Conservation (phyloP, 495 filamentous ascomycete species). For the Aspergillus coremiiformis region DNA sequence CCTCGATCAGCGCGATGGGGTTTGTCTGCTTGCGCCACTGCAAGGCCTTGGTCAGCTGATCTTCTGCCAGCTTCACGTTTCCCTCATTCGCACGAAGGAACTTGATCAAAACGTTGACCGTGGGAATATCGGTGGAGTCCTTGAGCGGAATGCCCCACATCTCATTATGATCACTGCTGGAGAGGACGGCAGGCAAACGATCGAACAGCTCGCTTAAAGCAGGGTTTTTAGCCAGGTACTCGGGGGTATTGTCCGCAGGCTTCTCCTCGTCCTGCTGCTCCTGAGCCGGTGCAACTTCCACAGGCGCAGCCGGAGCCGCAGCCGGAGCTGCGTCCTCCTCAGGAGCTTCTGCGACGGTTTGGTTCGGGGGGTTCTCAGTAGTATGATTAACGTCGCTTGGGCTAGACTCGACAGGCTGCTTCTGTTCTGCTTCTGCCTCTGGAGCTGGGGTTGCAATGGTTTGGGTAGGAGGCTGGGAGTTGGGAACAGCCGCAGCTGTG, state of each 20-base stretch:
- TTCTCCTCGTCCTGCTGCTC: conserved; percentile 18
- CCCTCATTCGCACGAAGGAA: conserved; percentile 83
- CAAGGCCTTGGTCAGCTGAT: conserved; percentile 69
- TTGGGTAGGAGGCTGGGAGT: conserved; percentile 7
- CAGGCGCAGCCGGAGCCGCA: conserved; percentile 1
- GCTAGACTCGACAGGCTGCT: conserved; percentile 15
- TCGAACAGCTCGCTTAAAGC: conserved; percentile 33
- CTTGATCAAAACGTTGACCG: conserved; percentile 79
- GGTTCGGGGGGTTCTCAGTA: conserved; percentile 12
- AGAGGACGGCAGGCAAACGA: conserved; percentile 37
- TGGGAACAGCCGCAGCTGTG: conserved; percentile 2
- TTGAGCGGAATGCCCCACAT: conserved; percentile 68
- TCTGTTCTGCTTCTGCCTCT: conserved; percentile 18
- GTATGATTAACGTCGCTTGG: conserved; percentile 3
- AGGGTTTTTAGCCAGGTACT: conserved; percentile 34
- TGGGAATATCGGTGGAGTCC: conserved; percentile 55
- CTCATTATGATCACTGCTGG: conserved; percentile 50
- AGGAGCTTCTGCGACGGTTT: conserved; percentile 13
- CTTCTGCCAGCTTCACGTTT: conserved; percentile 59
- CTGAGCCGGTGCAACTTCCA: conserved; percentile 1
- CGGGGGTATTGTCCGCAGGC: conserved; percentile 21
- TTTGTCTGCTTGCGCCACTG: conserved; percentile 67
- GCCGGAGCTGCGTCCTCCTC: conserved; percentile 10
- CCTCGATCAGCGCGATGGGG: conserved; percentile 33
- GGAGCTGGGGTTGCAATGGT: conserved; percentile 5